Evolutionary conservation across 768 basidiomycete species (phyloP).

Genomic region (Neoboletus brunneissimus): DNA sequence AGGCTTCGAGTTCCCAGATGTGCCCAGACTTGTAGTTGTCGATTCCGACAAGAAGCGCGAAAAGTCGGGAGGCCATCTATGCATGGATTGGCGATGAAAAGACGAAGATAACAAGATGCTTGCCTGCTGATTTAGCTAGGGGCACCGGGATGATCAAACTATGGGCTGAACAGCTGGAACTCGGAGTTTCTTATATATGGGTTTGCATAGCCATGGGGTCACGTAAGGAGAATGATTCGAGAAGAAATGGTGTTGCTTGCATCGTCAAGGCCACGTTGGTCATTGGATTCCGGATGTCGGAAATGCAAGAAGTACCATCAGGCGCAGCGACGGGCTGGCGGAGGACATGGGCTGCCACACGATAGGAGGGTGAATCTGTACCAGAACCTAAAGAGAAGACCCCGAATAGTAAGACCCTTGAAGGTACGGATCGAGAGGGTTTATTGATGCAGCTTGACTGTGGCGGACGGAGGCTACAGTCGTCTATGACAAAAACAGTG

Average conservation of each 20-base stretch:
- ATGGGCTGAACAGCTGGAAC: neutral
- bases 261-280: conserved; percentile 4
- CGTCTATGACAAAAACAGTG: conserved; percentile 3
- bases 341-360: neutral
- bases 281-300: conserved; percentile 13
- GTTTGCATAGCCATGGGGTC: conserved; percentile 11
- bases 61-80: conserved; percentile 48
- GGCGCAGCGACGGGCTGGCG: conserved; percentile 4
- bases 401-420: neutral
- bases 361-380: conserved; percentile 11
- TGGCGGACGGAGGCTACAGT: neutral
- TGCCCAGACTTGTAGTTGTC: conserved; percentile 63
- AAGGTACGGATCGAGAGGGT: conserved; percentile 4
- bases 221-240: neutral
- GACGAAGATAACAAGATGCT: neutral
- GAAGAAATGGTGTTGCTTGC: neutral
- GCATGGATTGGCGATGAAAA: conserved; percentile 8
- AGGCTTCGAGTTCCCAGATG: conserved; percentile 66
- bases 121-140: conserved; percentile 9
- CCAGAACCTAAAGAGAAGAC: neutral
- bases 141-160: conserved; percentile 10
- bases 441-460: neutral
- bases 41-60: conserved; percentile 67
- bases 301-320: conserved; percentile 18
- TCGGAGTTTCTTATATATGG: conserved; percentile 17